A percentile compares a stretch with the other conserved stretches of the same genome.
These are phyloP conservation scores for Dalbergia cochinchinensis DNA, from an alignment of 306 rosid genomes.

Conservation along the genomic window DNA sequence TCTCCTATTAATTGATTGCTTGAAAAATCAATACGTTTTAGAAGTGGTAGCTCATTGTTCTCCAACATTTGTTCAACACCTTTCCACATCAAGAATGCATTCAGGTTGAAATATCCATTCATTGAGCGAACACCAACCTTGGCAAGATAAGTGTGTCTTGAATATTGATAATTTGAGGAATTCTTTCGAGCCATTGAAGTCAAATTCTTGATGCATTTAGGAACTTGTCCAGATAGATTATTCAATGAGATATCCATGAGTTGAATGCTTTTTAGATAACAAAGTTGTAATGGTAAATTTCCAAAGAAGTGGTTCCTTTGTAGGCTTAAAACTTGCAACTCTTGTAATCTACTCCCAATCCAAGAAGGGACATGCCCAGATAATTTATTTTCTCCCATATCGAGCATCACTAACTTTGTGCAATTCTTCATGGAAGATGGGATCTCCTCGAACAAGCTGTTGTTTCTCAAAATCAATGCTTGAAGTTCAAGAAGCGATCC, in stretches of 20 bases:
- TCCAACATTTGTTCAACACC: neutral
- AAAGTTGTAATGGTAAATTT: slow-evolving; percentile 14
- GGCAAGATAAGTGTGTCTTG: neutral
- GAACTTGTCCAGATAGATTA: slow-evolving; percentile 13
- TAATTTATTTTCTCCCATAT: slow-evolving; percentile 16
- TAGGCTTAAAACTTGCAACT: neutral
- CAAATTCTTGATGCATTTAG: slow-evolving; percentile 11
- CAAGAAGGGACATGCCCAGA: slow-evolving; percentile 3
- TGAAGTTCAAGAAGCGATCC: slow-evolving; percentile 16
- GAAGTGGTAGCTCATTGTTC: accelerated
- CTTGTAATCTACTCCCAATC: neutral
- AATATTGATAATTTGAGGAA: no score
- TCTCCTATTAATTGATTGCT: slow-evolving; percentile 8
- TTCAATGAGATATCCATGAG: slow-evolving; percentile 7
- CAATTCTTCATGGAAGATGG: neutral
- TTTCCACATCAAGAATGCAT: slow-evolving; percentile 33
- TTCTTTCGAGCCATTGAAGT: neutral
- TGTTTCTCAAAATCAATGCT: slow-evolving; percentile 27
- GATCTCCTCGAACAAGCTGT: neutral
- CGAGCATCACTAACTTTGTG: neutral
- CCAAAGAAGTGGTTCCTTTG: neutral
- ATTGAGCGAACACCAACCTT: neutral
- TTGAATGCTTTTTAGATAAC: neutral
- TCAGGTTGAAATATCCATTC: neutral
- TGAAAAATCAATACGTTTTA: slow-evolving; percentile 38